Percentiles rank a stretch among this genome's conserved stretches.
Conservation (phyloP, 345 rosid genomes). For the Turnera subulata region DNA sequence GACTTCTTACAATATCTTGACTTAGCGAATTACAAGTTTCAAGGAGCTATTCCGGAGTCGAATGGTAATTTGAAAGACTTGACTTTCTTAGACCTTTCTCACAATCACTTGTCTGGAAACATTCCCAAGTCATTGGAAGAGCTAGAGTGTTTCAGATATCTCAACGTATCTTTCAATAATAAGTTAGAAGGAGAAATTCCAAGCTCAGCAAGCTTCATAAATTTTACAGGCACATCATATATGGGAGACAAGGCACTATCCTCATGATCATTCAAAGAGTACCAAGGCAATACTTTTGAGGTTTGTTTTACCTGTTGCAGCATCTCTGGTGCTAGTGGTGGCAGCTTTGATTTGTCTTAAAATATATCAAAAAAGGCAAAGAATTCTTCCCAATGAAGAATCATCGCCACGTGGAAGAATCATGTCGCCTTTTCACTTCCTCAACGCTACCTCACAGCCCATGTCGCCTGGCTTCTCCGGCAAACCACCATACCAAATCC, state of each 20-base stretch:
- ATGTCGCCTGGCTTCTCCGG: too few species aligned
- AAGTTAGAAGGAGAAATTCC: slow-evolving; percentile 22
- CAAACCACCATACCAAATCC: too few species aligned
- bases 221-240: too few species aligned
- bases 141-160: too few species aligned
- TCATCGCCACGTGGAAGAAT: neutral
- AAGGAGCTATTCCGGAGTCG: slow-evolving; percentile 21
- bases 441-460: too few species aligned
- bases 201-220: slow-evolving; percentile 10
- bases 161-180: slow-evolving; percentile 28
- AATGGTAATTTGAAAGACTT: slow-evolving; percentile 11
- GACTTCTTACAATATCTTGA: neutral
- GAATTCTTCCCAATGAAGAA: too few species aligned
- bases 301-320: neutral
- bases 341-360: neutral
- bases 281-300: neutral
- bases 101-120: slow-evolving; percentile 19
- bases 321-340: neutral
- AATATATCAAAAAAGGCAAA: neutral
- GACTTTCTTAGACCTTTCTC: slow-evolving; percentile 21
- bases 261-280: neutral
- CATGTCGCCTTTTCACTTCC: too few species aligned
- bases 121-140: too few species aligned
- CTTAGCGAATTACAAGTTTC: slow-evolving; percentile 5
- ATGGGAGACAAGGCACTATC: too few species aligned